Base-by-base conservation (phyloP, 257 asterid genomes). In the Henckelia pumila region DNA sequence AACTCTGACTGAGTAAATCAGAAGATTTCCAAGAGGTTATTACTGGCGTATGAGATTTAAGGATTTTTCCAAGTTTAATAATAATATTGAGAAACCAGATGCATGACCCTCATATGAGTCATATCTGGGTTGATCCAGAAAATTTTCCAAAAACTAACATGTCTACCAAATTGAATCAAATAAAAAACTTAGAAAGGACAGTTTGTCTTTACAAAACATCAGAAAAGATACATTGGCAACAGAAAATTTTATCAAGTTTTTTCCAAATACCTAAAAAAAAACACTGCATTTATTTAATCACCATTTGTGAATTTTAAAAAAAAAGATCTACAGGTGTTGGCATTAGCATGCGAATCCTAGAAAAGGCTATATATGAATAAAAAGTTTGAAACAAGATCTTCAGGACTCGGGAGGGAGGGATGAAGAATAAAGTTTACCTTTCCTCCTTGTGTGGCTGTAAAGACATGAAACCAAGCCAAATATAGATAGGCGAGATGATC, bases 381-480 rank as follows among this genome's bases (percentile, higher is more conserved):
- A 44, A 67, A 11, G 33, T 37, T 62, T 5, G 24, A 17, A 10
- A 40, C 30, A 0, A 22, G 57, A 6, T 6, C 17, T 1, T 17
- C 49, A 35, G 55, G 5, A 14, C 55, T 19, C 24, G 29, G 14
- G 67, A 29, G 29, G 70, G 58, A 29, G 56, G 30, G 7, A 26
- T 70, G 37, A 64, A 17, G 58, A 49, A 32, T 35, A 16, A 9
- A 59, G 30, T 74, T 81, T 80, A 91, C 98, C 99, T 91, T 83
- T 94, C 99, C 82, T 94, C 98, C 79, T 94, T 91, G 91, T 91
- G 99, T 17, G 97, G 93, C 83, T 87, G 99, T 80, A 94, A 76
- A 57, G 99, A 94, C 99, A 94, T 94, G 77, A 94, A 91, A 78
- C 88, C 90, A 55, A 89, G 84, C 99, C 98, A 94, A 70, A 91